phyloP scores from a whole-genome alignment of 257 asterid genomes.

The Przewalskia tangutica region DNA sequence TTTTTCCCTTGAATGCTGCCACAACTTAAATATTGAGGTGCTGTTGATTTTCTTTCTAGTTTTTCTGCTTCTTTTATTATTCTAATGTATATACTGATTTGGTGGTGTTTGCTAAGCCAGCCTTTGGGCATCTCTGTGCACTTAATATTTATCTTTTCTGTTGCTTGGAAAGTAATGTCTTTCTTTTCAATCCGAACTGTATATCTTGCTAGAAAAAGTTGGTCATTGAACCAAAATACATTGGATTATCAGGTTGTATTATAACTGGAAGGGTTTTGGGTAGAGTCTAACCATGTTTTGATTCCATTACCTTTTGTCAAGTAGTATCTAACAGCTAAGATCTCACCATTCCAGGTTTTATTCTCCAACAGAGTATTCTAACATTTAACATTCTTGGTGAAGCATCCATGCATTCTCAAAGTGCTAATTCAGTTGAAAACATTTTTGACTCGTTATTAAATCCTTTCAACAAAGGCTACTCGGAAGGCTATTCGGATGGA shows the following conservation, averaged over 20 bases:
- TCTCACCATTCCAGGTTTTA: neutral
- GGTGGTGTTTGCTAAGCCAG: neutral
- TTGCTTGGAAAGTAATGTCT: neutral
- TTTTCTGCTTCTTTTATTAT: neutral
- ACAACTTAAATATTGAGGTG: neutral
- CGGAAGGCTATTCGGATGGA: slow-evolving; percentile 30
- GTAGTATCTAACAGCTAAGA: neutral
- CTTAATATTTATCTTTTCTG: neutral
- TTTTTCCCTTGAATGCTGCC: neutral
- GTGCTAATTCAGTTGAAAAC: slow-evolving; percentile 19
- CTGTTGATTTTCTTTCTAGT: neutral
- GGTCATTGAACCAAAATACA: neutral
- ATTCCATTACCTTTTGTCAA: neutral
- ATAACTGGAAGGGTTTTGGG: neutral
- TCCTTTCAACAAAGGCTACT: slow-evolving; percentile 38
- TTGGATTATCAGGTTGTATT: neutral
- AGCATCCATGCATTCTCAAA: neutral
- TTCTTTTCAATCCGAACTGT: neutral
- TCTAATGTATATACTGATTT: neutral
- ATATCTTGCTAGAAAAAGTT: neutral
- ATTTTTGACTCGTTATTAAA: slow-evolving; percentile 43
- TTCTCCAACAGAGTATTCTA: neutral
- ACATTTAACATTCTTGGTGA: neutral
- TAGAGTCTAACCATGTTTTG: neutral
- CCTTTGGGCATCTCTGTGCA: neutral